Evolutionary conservation across 2,329 filamentous ascomycete species (phyloP).

Genomic region (Macroventuria anomochaeta): DNA sequence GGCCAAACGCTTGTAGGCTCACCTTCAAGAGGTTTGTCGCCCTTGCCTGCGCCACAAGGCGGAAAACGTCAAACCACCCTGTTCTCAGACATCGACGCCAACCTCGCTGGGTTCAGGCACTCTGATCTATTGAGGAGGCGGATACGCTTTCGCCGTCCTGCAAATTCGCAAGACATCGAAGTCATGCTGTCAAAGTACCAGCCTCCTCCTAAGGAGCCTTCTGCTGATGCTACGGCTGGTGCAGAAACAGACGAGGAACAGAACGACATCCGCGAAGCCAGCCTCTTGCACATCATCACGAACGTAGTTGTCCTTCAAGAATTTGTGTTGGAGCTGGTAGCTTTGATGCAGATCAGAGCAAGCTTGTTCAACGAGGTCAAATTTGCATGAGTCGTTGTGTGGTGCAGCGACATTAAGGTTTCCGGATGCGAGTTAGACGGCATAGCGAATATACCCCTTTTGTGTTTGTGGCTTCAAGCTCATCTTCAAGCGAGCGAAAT

Average conservation of each 20-base stretch:
- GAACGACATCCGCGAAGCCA: conserved; percentile 50
- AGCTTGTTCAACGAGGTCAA: conserved; percentile 56
- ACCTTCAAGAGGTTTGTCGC: conserved; percentile 37
- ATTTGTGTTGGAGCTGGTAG: conserved; percentile 58
- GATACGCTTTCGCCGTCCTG: conserved; percentile 42
- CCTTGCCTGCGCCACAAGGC: conserved; percentile 36
- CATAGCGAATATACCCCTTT: conserved; percentile 34
- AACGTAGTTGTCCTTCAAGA: conserved; percentile 60
- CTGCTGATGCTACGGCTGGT: conserved; percentile 23
- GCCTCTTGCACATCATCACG: conserved; percentile 57
- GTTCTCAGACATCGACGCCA: conserved; percentile 45
- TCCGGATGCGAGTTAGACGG: conserved; percentile 12
- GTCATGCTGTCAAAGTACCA: conserved; percentile 47
- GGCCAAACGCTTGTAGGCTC: conserved; percentile 39
- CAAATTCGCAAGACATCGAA: conserved; percentile 36
- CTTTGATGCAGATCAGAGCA: conserved; percentile 56
- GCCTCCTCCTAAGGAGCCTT: conserved; percentile 41
- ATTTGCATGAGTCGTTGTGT: conserved; percentile 38
- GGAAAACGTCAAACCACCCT: conserved; percentile 42
- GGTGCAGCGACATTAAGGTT: conserved; percentile 5
- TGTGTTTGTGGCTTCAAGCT: conserved; percentile 7
- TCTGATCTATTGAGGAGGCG: conserved; percentile 44
- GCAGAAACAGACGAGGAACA: conserved; percentile 25
- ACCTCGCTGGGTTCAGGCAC: conserved; percentile 38
- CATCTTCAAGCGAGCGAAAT: neutral